Conservation (phyloP, 2,329 filamentous ascomycete species). For the Xylariomycetidae sp. region DNA sequence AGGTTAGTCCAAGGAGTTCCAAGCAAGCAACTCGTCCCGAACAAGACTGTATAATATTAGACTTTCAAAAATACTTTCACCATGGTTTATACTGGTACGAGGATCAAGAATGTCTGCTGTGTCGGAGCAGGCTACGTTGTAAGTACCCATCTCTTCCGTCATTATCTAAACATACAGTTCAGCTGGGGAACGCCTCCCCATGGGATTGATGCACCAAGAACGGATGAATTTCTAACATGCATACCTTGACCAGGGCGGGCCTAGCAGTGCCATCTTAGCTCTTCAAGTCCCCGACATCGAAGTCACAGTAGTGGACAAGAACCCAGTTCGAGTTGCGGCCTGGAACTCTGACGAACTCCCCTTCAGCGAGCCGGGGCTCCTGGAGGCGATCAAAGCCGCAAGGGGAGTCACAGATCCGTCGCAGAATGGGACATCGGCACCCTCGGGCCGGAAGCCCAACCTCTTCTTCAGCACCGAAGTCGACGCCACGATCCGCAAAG, state of each 20-base stretch:
- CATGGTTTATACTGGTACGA: no score
- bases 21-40: no score
- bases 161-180: neutral
- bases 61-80: no score
- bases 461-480: slow-evolving; percentile 71
- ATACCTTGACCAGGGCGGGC: slow-evolving; percentile 46
- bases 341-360: slow-evolving; percentile 73
- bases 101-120: slow-evolving; percentile 35
- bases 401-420: slow-evolving; percentile 49
- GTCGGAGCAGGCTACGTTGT: slow-evolving; percentile 36
- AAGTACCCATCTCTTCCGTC: slow-evolving; percentile 35
- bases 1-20: no score
- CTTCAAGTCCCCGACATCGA: slow-evolving; percentile 65
- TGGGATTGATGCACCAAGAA: neutral
- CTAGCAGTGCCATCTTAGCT: slow-evolving; percentile 71
- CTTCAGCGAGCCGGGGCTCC: slow-evolving; percentile 70
- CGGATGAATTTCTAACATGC: neutral
- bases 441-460: slow-evolving; percentile 51
- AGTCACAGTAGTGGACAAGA: slow-evolving; percentile 72
- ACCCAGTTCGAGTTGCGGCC: slow-evolving; percentile 58
- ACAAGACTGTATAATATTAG: no score
- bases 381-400: slow-evolving; percentile 61
- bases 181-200: no score
- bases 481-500: slow-evolving; percentile 55
- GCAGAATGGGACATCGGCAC: slow-evolving; percentile 23